Evolutionary conservation across 257 asterid genomes (phyloP), one percentile per base, ranked within the genome.

Genomic region (Echites panduratus): DNA sequence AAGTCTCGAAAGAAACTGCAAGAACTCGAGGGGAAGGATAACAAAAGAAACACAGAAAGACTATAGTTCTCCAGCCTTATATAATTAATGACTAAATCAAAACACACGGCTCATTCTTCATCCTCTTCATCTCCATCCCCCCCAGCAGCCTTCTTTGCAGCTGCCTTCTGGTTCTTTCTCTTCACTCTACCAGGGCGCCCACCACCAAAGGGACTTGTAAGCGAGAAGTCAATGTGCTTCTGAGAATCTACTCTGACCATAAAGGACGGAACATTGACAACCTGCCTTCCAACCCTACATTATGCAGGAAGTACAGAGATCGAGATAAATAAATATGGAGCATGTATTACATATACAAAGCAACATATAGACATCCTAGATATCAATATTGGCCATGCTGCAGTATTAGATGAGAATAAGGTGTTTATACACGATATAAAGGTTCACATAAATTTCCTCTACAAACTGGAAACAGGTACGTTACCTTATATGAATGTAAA

Each of bases 121-220:
- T 85, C 89, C 19, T 85, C 89, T 45, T 85, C 89, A 7, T 85
- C 85, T 12, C 85, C 87, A 5, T 78, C 89, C 44, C 87, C 89
- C 32, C 89, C 89, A 20, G 84, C 64, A 14, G 85, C 84, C 84
- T 85, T 85, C 87, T 85, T 85, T 20, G 89, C 85, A 61, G 89
- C 87, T 27, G 87, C 75, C 81, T 85, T 85, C 70, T n/a, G 70
- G 81, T 82, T 85, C 87, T 27, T 85, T 85, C 89, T 65, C 89
- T 85, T 85, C 75, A 85, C 89, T 82, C 89, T 82, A 20, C 89
- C 89, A 9, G 87, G 82, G 45, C 85, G 89, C 2, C 89, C 89
- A n/a, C 87, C 89, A 68, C 89, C 89, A 12, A 85, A 82, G 2
- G 89, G 87, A 70, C 89, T 85, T 24, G 89, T 78, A 2, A 85